A percentile compares a stretch with the other conserved stretches of the same genome.
Evolutionary conservation across 352 stramenopile species (phyloP).

Genomic region (Phytophthora sansomeana): DNA sequence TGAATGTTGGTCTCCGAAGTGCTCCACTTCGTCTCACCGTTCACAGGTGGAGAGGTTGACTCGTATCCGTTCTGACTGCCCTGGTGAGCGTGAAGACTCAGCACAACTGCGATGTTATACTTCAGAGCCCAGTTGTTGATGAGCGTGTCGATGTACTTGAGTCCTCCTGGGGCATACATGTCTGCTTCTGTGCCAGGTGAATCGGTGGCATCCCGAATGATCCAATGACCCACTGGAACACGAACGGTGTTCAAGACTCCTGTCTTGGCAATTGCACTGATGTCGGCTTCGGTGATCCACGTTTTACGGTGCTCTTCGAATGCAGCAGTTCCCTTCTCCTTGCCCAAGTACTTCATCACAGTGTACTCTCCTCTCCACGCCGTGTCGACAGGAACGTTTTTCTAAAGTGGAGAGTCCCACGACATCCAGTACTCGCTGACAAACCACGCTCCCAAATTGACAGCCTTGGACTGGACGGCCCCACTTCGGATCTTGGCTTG

Average conservation of each 20-base stretch:
- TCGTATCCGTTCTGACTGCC: conserved; percentile 70
- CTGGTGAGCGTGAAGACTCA: conserved; percentile 62
- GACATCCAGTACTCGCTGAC: conserved; percentile 13
- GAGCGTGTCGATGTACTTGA: conserved; percentile 62
- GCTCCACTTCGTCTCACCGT: conserved; percentile 33
- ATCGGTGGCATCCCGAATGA: conserved; percentile 41
- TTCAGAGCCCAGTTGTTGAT: conserved; percentile 60
- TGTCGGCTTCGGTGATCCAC: conserved; percentile 32
- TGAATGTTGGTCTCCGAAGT: conserved; percentile 33
- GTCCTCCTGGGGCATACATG: conserved; percentile 33
- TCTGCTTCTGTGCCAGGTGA: conserved; percentile 17
- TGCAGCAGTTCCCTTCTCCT: conserved; percentile 11
- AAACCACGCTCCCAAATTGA: conserved; percentile 11
- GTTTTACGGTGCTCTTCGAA: conserved; percentile 23
- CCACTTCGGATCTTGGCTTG: conserved; percentile 7
- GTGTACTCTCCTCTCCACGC: conserved; percentile 24
- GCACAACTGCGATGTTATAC: conserved; percentile 63
- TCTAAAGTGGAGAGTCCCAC: conserved; percentile 15
- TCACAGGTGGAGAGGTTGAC: conserved; percentile 43
- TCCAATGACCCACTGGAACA: conserved; percentile 55
- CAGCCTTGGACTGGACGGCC: neutral
- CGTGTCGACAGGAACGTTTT: neutral
- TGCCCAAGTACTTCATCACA: conserved; percentile 18
- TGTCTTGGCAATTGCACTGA: conserved; percentile 22
- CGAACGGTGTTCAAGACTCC: conserved; percentile 56